phyloP scores from a whole-genome alignment of 2,329 filamentous ascomycete species.

The Xylariales sp. region DNA sequence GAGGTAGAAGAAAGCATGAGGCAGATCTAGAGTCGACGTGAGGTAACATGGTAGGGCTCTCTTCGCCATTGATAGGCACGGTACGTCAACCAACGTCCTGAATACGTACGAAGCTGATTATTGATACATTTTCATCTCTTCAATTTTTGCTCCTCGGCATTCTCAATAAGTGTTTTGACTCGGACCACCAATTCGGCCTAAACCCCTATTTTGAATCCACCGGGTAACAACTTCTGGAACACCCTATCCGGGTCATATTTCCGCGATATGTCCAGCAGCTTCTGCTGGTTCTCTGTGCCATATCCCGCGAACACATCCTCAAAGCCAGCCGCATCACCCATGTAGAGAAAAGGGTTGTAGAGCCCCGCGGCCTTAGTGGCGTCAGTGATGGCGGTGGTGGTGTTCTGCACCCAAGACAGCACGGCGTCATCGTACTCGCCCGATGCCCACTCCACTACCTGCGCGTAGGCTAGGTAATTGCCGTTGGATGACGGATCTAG shows the following conservation, averaged over 20 bases:
- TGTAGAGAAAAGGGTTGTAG: slow-evolving; percentile 32
- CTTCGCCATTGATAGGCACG: too few relatives aligned
- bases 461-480: slow-evolving; percentile 14
- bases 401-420: slow-evolving; percentile 9
- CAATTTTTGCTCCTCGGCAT: too few relatives aligned
- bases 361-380: slow-evolving; percentile 22
- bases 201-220: slow-evolving; percentile 7
- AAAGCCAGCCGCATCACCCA: slow-evolving; percentile 28
- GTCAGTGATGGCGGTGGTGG: slow-evolving; percentile 12
- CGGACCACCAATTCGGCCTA: too few relatives aligned
- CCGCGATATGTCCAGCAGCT: slow-evolving; percentile 12
- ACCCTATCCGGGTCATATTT: slow-evolving; percentile 16
- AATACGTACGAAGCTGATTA: too few relatives aligned
- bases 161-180: too few relatives aligned
- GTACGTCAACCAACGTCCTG: too few relatives aligned
- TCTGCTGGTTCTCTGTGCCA: slow-evolving; percentile 24
- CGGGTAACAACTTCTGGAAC: slow-evolving; percentile 6
- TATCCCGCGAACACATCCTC: slow-evolving; percentile 30
- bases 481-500: slow-evolving; percentile 25
- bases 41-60: too few relatives aligned
- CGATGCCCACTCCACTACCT: slow-evolving; percentile 13
- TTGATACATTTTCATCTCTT: too few relatives aligned
- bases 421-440: slow-evolving; percentile 19
- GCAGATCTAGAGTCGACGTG: too few relatives aligned
- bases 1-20: too few relatives aligned